These are phyloP conservation scores for Aspergillus pseudoglaucus DNA, from an alignment of 2,329 filamentous ascomycete genomes.

Conservation along the genomic window DNA sequence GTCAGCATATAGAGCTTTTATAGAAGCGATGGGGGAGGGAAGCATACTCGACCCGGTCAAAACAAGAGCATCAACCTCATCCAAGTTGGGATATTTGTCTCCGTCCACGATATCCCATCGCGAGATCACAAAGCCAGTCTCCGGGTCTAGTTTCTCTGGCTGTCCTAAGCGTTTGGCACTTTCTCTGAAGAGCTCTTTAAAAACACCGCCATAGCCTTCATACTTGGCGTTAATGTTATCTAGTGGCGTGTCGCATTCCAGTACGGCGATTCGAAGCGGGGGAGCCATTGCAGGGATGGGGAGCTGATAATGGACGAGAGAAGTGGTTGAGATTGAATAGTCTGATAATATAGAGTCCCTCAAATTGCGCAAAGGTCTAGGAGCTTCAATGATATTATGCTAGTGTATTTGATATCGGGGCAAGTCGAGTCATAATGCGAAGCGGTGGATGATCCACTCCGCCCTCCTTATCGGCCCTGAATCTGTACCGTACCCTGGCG, in stretches of 20 bases:
- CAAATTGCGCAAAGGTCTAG: too few relatives aligned
- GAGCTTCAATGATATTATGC: too few relatives aligned
- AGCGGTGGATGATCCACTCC: not conserved
- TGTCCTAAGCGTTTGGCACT: conserved; percentile 45
- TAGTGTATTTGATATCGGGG: too few relatives aligned
- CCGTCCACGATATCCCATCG: conserved; percentile 65
- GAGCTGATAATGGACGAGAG: not conserved
- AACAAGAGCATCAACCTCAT: conserved; percentile 72
- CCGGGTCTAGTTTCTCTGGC: conserved; percentile 26
- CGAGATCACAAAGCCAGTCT: conserved; percentile 50
- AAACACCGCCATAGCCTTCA: conserved; percentile 66
- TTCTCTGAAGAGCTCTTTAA: conserved; percentile 53
- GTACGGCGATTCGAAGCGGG: conserved; percentile 71
- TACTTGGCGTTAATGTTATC: conserved; percentile 58
- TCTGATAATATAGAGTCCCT: too few relatives aligned
- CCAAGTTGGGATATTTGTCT: conserved; percentile 63
- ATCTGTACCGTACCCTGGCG: too few relatives aligned
- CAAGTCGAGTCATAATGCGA: not conserved
- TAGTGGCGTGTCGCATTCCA: conserved; percentile 79
- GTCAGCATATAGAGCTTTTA: not conserved
- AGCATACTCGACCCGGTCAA: conserved; percentile 62
- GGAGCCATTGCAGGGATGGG: conserved; percentile 21
- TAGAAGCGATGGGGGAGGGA: too few relatives aligned
- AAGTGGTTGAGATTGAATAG: not conserved
- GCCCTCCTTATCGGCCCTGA: too few relatives aligned